Evolutionary conservation across 78 protist genomes (phyloP).

Genomic region (Cavenderia fasciculata): DNA sequence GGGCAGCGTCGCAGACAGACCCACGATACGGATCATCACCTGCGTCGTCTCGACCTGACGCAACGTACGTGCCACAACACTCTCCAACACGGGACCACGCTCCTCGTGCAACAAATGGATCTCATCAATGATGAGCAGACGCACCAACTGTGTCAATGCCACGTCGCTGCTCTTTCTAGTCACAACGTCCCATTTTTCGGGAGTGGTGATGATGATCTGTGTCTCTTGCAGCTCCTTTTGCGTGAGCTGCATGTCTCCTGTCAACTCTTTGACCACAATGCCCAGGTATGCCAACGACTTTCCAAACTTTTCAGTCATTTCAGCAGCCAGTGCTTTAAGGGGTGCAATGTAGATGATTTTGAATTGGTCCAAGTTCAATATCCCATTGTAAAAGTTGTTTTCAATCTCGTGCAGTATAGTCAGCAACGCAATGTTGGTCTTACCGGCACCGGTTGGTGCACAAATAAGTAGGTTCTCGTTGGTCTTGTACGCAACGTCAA

Average conservation of each 20-base stretch:
- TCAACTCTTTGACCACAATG: conserved; percentile 94
- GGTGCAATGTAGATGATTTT: conserved; percentile 99
- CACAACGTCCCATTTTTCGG: conserved; percentile 99
- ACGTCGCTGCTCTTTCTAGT: conserved; percentile 97
- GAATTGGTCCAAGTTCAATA: conserved; percentile 81
- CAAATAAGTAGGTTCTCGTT: conserved; percentile 97
- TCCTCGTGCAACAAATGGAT: conserved; percentile 99
- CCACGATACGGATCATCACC: conserved; percentile 98
- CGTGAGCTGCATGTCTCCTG: conserved; percentile 99
- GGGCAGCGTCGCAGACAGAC: conserved; percentile 99
- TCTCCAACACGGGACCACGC: conserved; percentile 99
- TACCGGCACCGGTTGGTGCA: conserved; percentile 97
- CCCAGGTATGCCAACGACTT: conserved; percentile 87
- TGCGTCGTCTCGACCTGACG: conserved; percentile 95
- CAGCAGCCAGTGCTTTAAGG: conserved; percentile 99
- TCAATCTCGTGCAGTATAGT: conserved; percentile 84
- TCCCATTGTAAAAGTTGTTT: conserved; percentile 15
- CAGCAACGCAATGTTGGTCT: conserved; percentile 89
- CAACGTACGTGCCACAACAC: conserved; percentile 96
- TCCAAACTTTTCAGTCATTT: conserved; percentile 86
- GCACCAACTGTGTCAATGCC: conserved; percentile 71
- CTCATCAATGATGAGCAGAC: conserved; percentile 98
- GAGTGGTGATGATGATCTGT: conserved; percentile 98
- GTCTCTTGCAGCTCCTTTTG: conserved; percentile 91
- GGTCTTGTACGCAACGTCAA: conserved; percentile 87